Conservation (phyloP, 805 yeast genomes). For the Yarrowia alimentaria region DNA sequence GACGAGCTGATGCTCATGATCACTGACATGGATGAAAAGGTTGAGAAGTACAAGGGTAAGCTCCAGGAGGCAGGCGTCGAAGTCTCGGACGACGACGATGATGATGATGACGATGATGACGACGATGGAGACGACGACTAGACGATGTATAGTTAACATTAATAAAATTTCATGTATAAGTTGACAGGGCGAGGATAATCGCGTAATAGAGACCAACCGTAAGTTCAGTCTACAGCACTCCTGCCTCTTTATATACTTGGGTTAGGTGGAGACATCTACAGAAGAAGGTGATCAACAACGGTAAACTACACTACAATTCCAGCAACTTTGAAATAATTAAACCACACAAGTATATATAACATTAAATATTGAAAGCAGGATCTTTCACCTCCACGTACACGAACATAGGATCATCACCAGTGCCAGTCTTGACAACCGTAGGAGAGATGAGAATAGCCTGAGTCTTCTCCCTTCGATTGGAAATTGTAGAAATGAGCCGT, state of each 20-base stretch:
- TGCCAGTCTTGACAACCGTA: constrained; percentile 8
- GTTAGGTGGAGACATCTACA: too few species aligned
- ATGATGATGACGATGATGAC: constrained; percentile 61
- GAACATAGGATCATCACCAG: constrained; percentile 1
- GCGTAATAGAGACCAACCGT: too few species aligned
- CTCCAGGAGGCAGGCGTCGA: constrained; percentile 56
- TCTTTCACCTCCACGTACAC: constrained; percentile 15
- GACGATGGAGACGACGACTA: constrained; percentile 36
- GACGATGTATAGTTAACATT: neutral
- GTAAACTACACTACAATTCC: too few species aligned
- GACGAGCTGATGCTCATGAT: constrained; percentile 77
- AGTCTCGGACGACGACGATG: constrained; percentile 70
- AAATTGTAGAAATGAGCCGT: neutral
- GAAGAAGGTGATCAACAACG: too few species aligned
- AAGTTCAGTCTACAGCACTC: too few species aligned
- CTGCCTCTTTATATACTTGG: too few species aligned
- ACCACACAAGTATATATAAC: neutral
- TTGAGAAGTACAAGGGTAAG: constrained; percentile 53
- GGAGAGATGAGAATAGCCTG: constrained; percentile 24
- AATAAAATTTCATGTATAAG: neutral
- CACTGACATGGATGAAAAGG: constrained; percentile 72
- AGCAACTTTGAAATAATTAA: too few species aligned
- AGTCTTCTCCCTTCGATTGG: neutral
- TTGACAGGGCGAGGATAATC: too few species aligned
- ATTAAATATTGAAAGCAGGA: neutral